Conservation (phyloP, 768 basidiomycete species). For the Boletus rufocinnamomeus region DNA sequence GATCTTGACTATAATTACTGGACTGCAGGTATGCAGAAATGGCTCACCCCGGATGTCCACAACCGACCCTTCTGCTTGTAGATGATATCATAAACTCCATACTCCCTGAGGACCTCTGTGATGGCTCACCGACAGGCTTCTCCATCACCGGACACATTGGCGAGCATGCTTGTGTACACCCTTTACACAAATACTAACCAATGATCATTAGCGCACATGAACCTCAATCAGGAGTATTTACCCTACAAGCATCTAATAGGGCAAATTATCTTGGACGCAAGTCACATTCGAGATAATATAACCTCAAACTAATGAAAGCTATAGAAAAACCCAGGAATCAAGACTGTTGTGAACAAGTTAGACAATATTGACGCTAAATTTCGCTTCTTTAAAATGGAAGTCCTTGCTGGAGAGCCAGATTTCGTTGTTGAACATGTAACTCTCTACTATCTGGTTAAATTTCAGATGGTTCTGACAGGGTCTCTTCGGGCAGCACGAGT, state of each 20-base stretch:
- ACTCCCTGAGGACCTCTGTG: slow-evolving; percentile 75
- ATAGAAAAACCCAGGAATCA: slow-evolving; percentile 83
- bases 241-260: slow-evolving; percentile 92
- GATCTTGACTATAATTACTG: slow-evolving; percentile 84
- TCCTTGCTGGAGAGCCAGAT: slow-evolving; percentile 88
- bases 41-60: background rate
- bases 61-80: slow-evolving; percentile 32
- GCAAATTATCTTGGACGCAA: slow-evolving; percentile 86
- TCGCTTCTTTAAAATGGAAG: slow-evolving; percentile 95
- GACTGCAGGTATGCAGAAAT: slow-evolving; percentile 64
- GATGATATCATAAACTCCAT: slow-evolving; percentile 84
- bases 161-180: slow-evolving; percentile 35
- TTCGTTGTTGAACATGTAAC: slow-evolving; percentile 86
- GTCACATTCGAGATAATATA: slow-evolving; percentile 27
- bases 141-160: slow-evolving; percentile 91
- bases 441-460: slow-evolving; percentile 5
- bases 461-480: background rate
- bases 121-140: slow-evolving; percentile 84
- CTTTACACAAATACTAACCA: slow-evolving; percentile 5
- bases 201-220: slow-evolving; percentile 73
- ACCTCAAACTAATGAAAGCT: slow-evolving; percentile 11
- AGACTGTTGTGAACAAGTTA: slow-evolving; percentile 95
- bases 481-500: slow-evolving; percentile 62
- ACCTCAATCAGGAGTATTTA: slow-evolving; percentile 86
- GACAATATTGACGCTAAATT: slow-evolving; percentile 83